Base-by-base conservation (phyloP, 345 rosid genomes). In the Physaria fendleri region DNA sequence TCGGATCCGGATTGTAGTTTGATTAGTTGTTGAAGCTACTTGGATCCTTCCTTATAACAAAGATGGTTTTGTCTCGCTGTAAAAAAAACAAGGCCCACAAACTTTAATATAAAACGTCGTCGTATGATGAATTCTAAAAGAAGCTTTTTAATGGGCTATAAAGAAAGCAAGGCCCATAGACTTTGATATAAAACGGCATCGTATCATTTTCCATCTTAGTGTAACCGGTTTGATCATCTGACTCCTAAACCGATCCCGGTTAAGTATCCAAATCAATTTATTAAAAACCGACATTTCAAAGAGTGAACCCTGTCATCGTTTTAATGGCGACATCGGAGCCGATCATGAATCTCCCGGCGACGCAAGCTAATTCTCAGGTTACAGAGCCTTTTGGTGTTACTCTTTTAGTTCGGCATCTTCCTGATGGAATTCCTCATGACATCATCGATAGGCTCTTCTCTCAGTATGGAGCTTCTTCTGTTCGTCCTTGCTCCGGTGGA, bases 401-500 rank as follows among this genome's bases (percentile, higher is more conserved):
- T 11, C 90, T 92, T 39, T 21, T 82, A 51, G 71, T 88, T 38
- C 72, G 78, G 43, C 95, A 90, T 78, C 89, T 90, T 48, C 95
- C 97, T 4, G 95, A 90, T 59, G 87, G 85, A 15, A 80, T 90
- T 18, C 93, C 95, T 58, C 81, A 75, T 3, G 89, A 85, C 16
- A 82, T 94, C 7, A 72, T 90, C 33, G 68, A 76, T 54, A 76
- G 87, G 4, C 87, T 90, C 34, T 77, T 92, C 51, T 86, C 91
- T 37, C 96, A 88, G 63, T 88, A 88, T 25, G 93, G 96, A n/a
- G 90, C 93, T 55, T 65, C 73, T 56, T 52, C 87, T 8, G 93
- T 88, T 48, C 96, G 95, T 57, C 87, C 87, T 62, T 92, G 85
- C 78, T 54, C 84, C 44, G 66, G 78, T 32, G 96, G 84, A 61